These are phyloP conservation scores for Pilobolus umbonatus DNA, from an alignment of 192 early-diverging fungal species.

Conservation along the genomic window DNA sequence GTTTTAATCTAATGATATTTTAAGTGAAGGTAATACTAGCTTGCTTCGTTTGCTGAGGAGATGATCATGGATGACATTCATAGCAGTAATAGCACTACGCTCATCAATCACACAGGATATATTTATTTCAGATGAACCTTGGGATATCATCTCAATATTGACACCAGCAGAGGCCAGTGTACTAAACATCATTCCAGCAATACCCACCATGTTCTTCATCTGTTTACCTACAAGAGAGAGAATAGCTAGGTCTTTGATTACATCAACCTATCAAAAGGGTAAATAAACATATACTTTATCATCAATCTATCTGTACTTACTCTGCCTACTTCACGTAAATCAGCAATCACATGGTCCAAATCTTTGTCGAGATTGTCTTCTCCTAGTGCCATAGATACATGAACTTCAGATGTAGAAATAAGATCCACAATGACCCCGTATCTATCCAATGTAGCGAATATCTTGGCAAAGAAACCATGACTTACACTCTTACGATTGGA, in stretches of 20 bases:
- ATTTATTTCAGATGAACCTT: conserved; percentile 98
- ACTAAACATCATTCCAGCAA: conserved; percentile 90
- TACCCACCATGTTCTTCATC: conserved; percentile 98
- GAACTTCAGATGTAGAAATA: conserved; percentile 90
- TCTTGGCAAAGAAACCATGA: conserved; percentile 97
- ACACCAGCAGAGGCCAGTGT: conserved; percentile 81
- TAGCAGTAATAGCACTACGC: conserved; percentile 60
- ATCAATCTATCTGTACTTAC: conserved; percentile 34
- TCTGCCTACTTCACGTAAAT: conserved; percentile 73
- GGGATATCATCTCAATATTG: conserved; percentile 99
- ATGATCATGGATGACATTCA: conserved; percentile 88
- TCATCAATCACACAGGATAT: conserved; percentile 95
- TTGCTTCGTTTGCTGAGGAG: conserved; percentile 36
- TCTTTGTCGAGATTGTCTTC: conserved; percentile 58
- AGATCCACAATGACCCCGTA: conserved; percentile 92
- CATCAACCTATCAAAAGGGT: conserved; percentile 56
- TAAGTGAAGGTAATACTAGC: conserved; percentile 16
- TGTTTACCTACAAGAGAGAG: conserved; percentile 92
- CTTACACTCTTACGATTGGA: conserved; percentile 94
- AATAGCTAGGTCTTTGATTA: conserved; percentile 88
- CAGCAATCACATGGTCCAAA: conserved; percentile 73
- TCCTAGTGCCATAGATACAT: conserved; percentile 84
- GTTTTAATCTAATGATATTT: conserved; percentile 14
- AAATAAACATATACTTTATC: neutral
- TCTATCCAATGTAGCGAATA: conserved; percentile 86